Evolutionary conservation across 805 yeast species (phyloP).

Genomic region (Candida pseudofarinosa): DNA sequence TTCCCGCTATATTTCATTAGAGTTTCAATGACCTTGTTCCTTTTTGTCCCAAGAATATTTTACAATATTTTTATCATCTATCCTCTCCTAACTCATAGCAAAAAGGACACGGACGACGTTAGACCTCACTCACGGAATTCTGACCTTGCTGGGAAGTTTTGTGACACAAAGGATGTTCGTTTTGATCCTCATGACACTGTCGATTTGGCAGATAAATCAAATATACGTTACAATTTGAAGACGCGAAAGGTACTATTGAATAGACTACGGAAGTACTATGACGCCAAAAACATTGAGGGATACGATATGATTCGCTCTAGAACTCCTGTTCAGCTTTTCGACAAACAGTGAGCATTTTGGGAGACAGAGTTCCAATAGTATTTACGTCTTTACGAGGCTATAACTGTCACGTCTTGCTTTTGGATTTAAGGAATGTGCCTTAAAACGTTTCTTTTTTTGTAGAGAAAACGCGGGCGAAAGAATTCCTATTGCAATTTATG

Average conservation of each 20-base stretch:
- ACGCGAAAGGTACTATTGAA: conserved; percentile 6
- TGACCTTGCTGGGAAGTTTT: not conserved
- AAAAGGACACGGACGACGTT: not conserved
- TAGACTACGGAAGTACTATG: conserved; percentile 6
- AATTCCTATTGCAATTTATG: too few species aligned
- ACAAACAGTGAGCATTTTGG: not conserved
- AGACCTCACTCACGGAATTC: not conserved
- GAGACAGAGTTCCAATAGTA: too few species aligned
- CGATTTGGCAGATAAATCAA: not conserved
- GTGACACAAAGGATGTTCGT: not conserved
- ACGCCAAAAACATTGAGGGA: conserved; percentile 1
- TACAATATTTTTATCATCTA: conserved; percentile 13
- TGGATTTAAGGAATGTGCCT: too few species aligned
- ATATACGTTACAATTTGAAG: conserved; percentile 1
- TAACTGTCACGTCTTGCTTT: too few species aligned
- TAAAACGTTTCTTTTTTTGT: too few species aligned
- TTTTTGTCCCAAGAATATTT: conserved; percentile 19
- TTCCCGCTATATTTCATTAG: conserved; percentile 16
- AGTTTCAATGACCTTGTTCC: conserved; percentile 9
- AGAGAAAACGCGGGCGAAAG: too few species aligned
- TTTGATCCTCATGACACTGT: not conserved
- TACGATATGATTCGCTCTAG: not conserved
- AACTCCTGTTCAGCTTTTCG: not conserved
- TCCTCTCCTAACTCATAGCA: conserved; percentile 9
- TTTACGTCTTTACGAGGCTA: too few species aligned